Conservation (phyloP, 2,329 filamentous ascomycete genomes). For the Hymenotorrendiella dingleyae region DNA sequence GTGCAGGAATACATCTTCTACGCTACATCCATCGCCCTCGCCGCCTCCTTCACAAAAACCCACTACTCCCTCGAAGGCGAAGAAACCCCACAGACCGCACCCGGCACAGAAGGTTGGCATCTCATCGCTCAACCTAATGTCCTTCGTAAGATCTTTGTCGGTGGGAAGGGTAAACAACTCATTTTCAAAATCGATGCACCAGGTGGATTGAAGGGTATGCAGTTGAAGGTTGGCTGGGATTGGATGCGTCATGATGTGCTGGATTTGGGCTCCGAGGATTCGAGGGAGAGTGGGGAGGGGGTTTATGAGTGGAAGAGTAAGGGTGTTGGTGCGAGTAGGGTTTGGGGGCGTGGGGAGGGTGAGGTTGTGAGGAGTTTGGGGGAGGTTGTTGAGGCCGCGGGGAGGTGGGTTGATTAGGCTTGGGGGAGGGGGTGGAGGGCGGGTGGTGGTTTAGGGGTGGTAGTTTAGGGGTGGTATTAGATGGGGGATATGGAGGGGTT, state of each 20-base stretch:
- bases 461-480: too few species aligned
- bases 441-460: neutral
- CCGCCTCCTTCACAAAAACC: slow-evolving; percentile 6
- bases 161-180: slow-evolving; percentile 14
- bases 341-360: slow-evolving; percentile 12
- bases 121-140: slow-evolving; percentile 14
- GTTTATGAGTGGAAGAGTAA: slow-evolving; percentile 20
- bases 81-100: neutral
- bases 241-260: slow-evolving; percentile 7
- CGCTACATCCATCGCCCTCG: slow-evolving; percentile 21
- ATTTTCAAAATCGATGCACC: slow-evolving; percentile 5
- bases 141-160: slow-evolving; percentile 9
- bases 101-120: slow-evolving; percentile 12
- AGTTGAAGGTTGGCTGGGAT: slow-evolving; percentile 13
- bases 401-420: slow-evolving; percentile 12
- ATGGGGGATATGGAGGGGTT: too few species aligned
- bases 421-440: neutral
- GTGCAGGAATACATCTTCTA: slow-evolving; percentile 25
- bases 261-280: slow-evolving; percentile 5
- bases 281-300: slow-evolving; percentile 16
- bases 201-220: neutral
- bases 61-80: neutral
- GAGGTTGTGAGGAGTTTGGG: slow-evolving; percentile 18
- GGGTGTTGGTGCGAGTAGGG: slow-evolving; percentile 1
- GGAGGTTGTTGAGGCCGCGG: slow-evolving; percentile 21